Evolutionary conservation across 345 rosid genomes (phyloP).

Genomic region (Tarenaya hassleriana): DNA sequence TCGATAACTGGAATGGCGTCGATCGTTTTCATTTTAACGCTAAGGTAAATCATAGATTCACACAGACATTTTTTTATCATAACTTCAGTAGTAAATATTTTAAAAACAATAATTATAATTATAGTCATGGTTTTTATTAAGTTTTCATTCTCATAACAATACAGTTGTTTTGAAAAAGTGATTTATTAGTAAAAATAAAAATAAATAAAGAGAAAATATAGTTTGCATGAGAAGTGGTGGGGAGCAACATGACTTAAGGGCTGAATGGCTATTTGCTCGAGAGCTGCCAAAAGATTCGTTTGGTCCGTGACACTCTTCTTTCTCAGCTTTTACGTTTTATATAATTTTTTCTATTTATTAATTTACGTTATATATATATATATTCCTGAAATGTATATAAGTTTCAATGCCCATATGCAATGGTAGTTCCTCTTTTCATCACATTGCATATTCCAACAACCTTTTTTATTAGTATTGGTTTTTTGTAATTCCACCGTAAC

Average conservation of each 20-base stretch:
- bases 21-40: conserved; percentile 91
- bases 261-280: conserved; percentile 19
- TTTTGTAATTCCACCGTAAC: too few relatives aligned
- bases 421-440: background rate
- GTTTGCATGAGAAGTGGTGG: conserved; percentile 14
- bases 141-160: too few relatives aligned
- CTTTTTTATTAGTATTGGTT: background rate
- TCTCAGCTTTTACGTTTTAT: conserved; percentile 20
- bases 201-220: background rate
- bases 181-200: background rate
- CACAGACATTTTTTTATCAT: background rate
- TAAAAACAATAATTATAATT: too few relatives aligned
- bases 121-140: too few relatives aligned
- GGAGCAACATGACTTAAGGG: conserved; percentile 26
- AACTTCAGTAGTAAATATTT: too few relatives aligned
- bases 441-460: background rate
- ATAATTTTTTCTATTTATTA: conserved; percentile 5
- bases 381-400: conserved; percentile 1
- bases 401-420: conserved; percentile 3
- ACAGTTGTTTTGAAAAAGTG: too few relatives aligned
- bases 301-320: conserved; percentile 22
- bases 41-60: conserved; percentile 40
- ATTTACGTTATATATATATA: background rate
- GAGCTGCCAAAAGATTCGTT: conserved; percentile 1
- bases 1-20: conserved; percentile 89